Percentiles rank a stretch among this genome's conserved stretches.
Evolutionary conservation across 2,329 filamentous ascomycete species (phyloP).

Genomic region (Fusarium fracticaudum): DNA sequence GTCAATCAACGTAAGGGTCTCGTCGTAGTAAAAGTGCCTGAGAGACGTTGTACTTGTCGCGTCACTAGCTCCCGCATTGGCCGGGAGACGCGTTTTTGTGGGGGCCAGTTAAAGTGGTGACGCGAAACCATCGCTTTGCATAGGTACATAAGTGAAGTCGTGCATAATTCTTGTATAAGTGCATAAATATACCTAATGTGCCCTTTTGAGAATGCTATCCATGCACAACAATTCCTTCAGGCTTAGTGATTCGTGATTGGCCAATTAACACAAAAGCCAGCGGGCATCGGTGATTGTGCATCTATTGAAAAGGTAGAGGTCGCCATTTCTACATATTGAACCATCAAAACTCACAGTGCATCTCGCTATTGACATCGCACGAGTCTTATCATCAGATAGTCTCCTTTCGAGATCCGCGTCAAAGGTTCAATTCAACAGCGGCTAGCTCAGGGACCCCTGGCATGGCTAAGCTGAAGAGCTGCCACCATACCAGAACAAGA

Average conservation of each 20-base stretch:
- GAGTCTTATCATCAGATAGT: neutral
- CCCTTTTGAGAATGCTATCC: too few relatives aligned
- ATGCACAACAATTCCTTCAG: neutral
- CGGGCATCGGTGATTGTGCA: neutral
- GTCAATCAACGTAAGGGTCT: conserved; percentile 5
- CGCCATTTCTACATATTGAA: neutral
- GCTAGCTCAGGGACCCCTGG: neutral
- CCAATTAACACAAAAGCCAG: neutral
- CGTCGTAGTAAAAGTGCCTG: conserved; percentile 4
- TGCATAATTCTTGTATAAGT: neutral
- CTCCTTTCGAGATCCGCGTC: neutral
- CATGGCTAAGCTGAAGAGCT: neutral
- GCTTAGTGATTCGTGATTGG: neutral
- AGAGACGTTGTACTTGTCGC: conserved; percentile 35
- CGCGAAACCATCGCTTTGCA: conserved; percentile 30
- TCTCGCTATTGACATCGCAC: neutral
- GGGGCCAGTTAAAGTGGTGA: conserved; percentile 39
- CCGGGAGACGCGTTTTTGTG: conserved; percentile 44
- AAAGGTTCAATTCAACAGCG: neutral
- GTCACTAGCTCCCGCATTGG: conserved; percentile 33
- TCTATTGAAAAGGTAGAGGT: neutral
- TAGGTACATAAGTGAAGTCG: neutral
- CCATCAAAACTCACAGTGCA: neutral
- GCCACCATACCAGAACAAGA: neutral
- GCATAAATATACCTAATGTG: neutral